Base-by-base conservation (phyloP, 305 asterid species). In the Stenogyne calaminthoides region DNA sequence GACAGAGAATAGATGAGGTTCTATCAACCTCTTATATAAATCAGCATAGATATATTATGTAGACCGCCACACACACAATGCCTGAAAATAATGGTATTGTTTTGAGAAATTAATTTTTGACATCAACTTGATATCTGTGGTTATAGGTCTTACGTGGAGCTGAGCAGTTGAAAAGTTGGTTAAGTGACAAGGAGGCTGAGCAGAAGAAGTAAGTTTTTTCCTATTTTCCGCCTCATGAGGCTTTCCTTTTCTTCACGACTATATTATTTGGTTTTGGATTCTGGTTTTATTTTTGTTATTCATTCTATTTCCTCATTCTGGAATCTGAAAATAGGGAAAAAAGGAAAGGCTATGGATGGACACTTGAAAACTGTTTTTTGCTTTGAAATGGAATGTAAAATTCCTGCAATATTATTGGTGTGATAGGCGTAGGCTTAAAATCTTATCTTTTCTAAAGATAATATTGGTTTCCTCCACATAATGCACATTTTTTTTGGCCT, bases 1-100 rank as follows among this genome's bases (percentile, higher is more conserved):
- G 71, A 81, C 91, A 86, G 74, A 92, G 81, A 86, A 86, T 92
- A 74, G 96, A 95, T 65, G 96, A 95, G 99, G 99, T 95, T 60
- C 47, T 67, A 27, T 69, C 37, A 12, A 64, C 57, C 32, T 58
- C 51, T 16, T 36, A 54, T 64, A 66, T 57, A 36, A 54, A 34
- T 52, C 39, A 69, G 29, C 76, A 34, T 74, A 49, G 58, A 70
- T 72, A 20, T 62, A 56, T 73, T 16, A 47, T 72, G 71, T 29
- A 27, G 42, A 39, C 67, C 16, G 56, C 56, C 22, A 49, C 22
- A 49, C 10, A 37, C 66, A 49, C 51, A 62, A 39, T 44, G 16
- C 29, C 64, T n/a, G 49, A 70, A 69, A 69, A 46, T 39, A 57
- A 66, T 63, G 11, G 36, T 58, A 39, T 65, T 70, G 34, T 29